Conservation (phyloP, 2,329 filamentous ascomycete genomes). For the Scorias spongiosa region DNA sequence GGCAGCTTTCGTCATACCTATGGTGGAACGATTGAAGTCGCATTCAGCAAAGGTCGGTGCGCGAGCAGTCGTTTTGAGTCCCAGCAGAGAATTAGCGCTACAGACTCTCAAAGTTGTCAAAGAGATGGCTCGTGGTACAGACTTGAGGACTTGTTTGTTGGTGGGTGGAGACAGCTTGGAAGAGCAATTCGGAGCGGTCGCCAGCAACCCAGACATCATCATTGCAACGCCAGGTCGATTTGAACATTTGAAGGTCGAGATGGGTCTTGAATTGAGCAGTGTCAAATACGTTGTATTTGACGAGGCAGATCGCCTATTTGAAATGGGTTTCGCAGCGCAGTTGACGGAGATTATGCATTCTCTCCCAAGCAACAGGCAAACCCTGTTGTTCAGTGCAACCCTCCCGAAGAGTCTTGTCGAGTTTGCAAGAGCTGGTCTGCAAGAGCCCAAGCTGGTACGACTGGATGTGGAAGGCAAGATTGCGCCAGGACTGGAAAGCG, state of each 20-base stretch:
- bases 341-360: conserved; percentile 85
- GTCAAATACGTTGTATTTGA: conserved; percentile 94
- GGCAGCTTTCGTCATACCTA: conserved; percentile 92
- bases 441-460: conserved; percentile 80
- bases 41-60: conserved; percentile 80
- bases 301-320: conserved; percentile 90
- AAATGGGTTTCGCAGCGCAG: conserved; percentile 95
- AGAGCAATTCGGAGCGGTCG: conserved; percentile 87
- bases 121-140: conserved; percentile 78
- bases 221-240: conserved; percentile 96
- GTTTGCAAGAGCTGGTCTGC: conserved; percentile 82
- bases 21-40: conserved; percentile 84
- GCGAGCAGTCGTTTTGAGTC: conserved; percentile 75
- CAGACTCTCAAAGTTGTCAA: conserved; percentile 95
- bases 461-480: conserved; percentile 92
- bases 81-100: conserved; percentile 82
- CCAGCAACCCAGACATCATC: conserved; percentile 87
- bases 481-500: conserved; percentile 86
- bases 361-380: conserved; percentile 71
- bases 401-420: conserved; percentile 88
- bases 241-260: conserved; percentile 91
- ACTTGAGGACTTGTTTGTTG: conserved; percentile 75
- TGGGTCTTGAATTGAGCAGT: conserved; percentile 79
- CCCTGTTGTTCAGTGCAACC: conserved; percentile 86
- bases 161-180: conserved; percentile 93